Conservation (phyloP, 768 basidiomycete genomes). For the Kwoniella pini region DNA sequence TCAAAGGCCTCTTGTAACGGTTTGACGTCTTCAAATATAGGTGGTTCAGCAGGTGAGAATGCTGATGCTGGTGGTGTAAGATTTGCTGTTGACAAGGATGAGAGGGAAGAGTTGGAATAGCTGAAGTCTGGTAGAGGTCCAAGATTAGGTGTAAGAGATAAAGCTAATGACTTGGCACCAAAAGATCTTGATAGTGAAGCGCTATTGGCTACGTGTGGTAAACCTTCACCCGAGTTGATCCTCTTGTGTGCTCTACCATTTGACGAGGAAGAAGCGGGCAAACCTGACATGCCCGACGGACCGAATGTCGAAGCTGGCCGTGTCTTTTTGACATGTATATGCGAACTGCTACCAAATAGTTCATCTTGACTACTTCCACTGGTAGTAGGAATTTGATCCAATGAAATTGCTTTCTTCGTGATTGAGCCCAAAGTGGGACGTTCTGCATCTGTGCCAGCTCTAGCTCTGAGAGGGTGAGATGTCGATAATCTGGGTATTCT, state of each 20-base stretch:
- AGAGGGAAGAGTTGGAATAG: conserved; percentile 45
- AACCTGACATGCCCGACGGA: conserved; percentile 9
- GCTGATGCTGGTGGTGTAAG: conserved; percentile 42
- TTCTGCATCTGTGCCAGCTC: conserved; percentile 38
- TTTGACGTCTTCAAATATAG: conserved; percentile 52
- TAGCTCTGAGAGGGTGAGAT: conserved; percentile 37
- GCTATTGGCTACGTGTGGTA: conserved; percentile 11
- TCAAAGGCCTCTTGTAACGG: conserved; percentile 51
- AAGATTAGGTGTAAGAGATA: conserved; percentile 34
- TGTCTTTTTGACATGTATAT: conserved; percentile 24
- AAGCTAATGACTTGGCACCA: conserved; percentile 46
- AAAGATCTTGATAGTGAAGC: conserved; percentile 45
- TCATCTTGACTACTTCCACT: conserved; percentile 31
- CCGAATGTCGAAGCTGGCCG: conserved; percentile 26
- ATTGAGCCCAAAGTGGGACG: conserved; percentile 20
- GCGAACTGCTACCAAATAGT: conserved; percentile 30
- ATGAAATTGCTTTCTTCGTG: conserved; percentile 39
- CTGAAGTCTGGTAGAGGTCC: conserved; percentile 39
- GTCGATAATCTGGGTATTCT: conserved; percentile 36
- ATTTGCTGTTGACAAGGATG: conserved; percentile 36
- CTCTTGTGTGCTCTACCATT: conserved; percentile 33
- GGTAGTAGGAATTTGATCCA: conserved; percentile 32
- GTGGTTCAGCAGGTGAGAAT: conserved; percentile 46
- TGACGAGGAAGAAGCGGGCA: conserved; percentile 7
- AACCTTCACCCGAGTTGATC: conserved; percentile 35